phyloP scores from a whole-genome alignment of 306 rosid genomes.

The Ammopiptanthus mongolicus region DNA sequence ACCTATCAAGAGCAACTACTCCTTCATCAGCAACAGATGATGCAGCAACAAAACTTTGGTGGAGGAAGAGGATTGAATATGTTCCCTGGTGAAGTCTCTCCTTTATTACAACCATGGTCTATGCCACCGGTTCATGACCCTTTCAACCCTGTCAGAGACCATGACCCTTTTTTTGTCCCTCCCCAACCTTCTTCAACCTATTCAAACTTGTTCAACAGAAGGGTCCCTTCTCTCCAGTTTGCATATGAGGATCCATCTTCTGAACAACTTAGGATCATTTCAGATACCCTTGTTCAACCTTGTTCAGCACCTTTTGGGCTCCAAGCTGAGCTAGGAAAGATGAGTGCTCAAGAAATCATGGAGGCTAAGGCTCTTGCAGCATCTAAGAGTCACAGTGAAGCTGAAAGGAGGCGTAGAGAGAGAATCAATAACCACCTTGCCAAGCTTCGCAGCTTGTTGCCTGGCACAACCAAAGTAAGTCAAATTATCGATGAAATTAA shows the following conservation, averaged over 20 bases:
- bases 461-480: conserved; percentile 96
- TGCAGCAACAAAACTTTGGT: conserved; percentile 47
- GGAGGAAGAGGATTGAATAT: conserved; percentile 36
- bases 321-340: conserved; percentile 77
- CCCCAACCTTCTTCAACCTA: conserved; percentile 45
- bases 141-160: conserved; percentile 53
- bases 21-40: conserved; percentile 52
- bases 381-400: conserved; percentile 92
- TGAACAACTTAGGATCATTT: conserved; percentile 70
- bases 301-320: conserved; percentile 73
- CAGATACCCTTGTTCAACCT: conserved; percentile 58
- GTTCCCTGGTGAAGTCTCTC: conserved; percentile 51
- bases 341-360: conserved; percentile 94
- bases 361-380: conserved; percentile 98
- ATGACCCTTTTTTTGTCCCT: conserved; percentile 55
- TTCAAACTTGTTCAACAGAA: conserved; percentile 54
- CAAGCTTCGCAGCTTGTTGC: conserved; percentile 79
- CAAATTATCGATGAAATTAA: neutral
- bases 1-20: conserved; percentile 65
- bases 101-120: conserved; percentile 62
- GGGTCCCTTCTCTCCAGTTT: conserved; percentile 58
- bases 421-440: conserved; percentile 97
- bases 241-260: conserved; percentile 56
- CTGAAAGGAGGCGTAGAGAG: conserved; percentile 93
- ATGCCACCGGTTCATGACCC: conserved; percentile 50